Base-by-base conservation (phyloP, 2,329 filamentous ascomycete species). In the Chaetomium strumarium region DNA sequence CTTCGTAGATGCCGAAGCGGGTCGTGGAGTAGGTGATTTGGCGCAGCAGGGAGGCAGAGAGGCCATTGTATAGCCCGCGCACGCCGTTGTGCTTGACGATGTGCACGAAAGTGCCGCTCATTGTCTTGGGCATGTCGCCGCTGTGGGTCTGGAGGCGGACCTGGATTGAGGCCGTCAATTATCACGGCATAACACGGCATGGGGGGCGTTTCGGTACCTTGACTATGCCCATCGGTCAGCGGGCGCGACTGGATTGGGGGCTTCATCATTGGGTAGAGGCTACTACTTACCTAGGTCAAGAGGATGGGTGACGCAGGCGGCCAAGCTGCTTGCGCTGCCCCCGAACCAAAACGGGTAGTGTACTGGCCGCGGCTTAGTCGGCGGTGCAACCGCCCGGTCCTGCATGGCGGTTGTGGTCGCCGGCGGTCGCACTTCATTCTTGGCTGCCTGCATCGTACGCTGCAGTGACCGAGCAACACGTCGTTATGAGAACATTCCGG, bases 21-120 rank as follows among this genome's bases (percentile, higher is more conserved):
- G 90, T 93, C 46, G 93, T 99, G 55, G 88, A 93, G 75, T 99
- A 99, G 55, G 93, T 97, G 62, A 91, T 80, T 74, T 97, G 93
- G 59, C 93, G 91, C 53, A 97, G 80, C 45, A 97, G 81, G 52
- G 91, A 93, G 60, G 93, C 93, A 2, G 91, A 95, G 54, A 97
- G 83, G 73, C 93, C 93, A 64, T 81, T 85, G 72, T 99, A 99
- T 44, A 99, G 79, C 29, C 90, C 92, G 30, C 77, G 70, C n/a
- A 88, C 58, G 37, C 92, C 90, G 71, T 93, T 81, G 63, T 80
- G 77, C 62, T 83, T 84, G 57, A 91, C 68, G 61, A 99, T 85
- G 73, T 95, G 87, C 55, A 81, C 75, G 66, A 96, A 88, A 56
- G 92, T 97, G 68, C 87, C 84, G 58, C 85, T 70, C 89, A 96